phyloP scores from a whole-genome alignment of 768 basidiomycete genomes.

The Austroboletus festivus region DNA sequence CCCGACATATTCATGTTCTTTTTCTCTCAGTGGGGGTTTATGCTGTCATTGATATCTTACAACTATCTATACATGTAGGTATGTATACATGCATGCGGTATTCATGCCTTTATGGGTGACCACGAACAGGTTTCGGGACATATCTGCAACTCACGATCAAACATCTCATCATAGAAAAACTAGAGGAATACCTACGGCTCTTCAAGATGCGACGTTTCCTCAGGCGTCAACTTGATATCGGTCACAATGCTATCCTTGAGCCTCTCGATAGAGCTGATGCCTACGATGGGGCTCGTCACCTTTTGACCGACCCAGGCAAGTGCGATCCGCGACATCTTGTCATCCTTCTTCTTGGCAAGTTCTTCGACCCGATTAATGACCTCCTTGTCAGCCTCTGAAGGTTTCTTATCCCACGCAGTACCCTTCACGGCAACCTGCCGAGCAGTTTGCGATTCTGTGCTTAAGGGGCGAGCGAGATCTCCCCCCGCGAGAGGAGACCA shows the following conservation, averaged over 20 bases:
- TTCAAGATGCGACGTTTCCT: slow-evolving; percentile 26
- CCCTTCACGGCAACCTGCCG: slow-evolving; percentile 11
- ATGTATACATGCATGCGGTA: too few relatives aligned
- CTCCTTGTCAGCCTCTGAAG: too few relatives aligned
- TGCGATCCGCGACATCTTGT: slow-evolving; percentile 45
- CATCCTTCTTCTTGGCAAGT: not conserved
- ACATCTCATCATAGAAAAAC: not conserved
- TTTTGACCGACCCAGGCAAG: slow-evolving; percentile 42
- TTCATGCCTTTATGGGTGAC: slow-evolving; percentile 5
- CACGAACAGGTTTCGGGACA: slow-evolving; percentile 15
- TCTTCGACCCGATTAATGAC: too few relatives aligned
- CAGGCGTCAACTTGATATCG: slow-evolving; percentile 18
- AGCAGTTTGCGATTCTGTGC: slow-evolving; percentile 11
- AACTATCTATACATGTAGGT: too few relatives aligned
- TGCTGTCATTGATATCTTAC: too few relatives aligned
- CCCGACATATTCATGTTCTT: too few relatives aligned
- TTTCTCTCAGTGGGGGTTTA: too few relatives aligned
- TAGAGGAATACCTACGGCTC: slow-evolving; percentile 17
- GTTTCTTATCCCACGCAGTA: slow-evolving; percentile 31
- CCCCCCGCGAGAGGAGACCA: slow-evolving; percentile 45
- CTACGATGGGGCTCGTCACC: slow-evolving; percentile 44
- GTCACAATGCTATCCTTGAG: slow-evolving; percentile 29
- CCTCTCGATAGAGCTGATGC: slow-evolving; percentile 36
- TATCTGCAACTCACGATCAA: slow-evolving; percentile 14
- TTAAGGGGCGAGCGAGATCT: too few relatives aligned